Base-by-base conservation (phyloP, 2,329 filamentous ascomycete genomes). In the Podosphaera aphanis region DNA sequence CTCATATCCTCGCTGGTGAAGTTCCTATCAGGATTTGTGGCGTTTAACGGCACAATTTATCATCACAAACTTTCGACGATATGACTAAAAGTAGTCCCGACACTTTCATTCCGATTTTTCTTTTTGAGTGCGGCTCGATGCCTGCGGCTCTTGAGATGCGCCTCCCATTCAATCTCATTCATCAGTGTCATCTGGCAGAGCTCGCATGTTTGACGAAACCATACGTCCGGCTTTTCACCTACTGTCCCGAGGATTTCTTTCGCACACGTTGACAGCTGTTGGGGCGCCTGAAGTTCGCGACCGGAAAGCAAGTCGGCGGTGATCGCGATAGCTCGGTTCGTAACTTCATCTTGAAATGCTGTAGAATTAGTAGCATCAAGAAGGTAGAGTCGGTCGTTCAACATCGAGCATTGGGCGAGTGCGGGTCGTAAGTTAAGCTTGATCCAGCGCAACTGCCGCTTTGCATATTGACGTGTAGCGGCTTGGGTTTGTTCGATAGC, bases 401-500 rank as follows among this genome's bases (percentile, higher is more conserved):
- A 58, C 1, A 67, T 65, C 7, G 66, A 61, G 15, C 67, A 62
- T 16, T 73, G 69, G 33, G 64, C 66, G 23, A 90, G 64, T 1
- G 77, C 73, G 8, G 78, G 75, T 37, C 90, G 69, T 21, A 93
- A 70, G 57, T 93, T 93, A 6, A 39, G 37, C 15, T 38, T 19
- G 19, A 95, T 92, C 84, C 86, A 98, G 48, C 78, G 74, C 16
- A 83, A 65, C 60, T 98, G 90, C 6, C 79, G 74, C 49, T 76
- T 81, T 2, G 88, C 83, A 57, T 98, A 98, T 53, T 86, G 83
- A 8, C 84, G 72, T 0, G 86, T 98, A 2, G 82, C 82, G 4
- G 74, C 71, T 59, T 92, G 84, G 51, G 84, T 86, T 43, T 75
- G 71, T 51, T 88, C 80, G 0, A 93, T 63, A 0, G 75, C 78